Conservation (phyloP, 1,284 basidiomycete species). For the Blastosporella zonata region DNA sequence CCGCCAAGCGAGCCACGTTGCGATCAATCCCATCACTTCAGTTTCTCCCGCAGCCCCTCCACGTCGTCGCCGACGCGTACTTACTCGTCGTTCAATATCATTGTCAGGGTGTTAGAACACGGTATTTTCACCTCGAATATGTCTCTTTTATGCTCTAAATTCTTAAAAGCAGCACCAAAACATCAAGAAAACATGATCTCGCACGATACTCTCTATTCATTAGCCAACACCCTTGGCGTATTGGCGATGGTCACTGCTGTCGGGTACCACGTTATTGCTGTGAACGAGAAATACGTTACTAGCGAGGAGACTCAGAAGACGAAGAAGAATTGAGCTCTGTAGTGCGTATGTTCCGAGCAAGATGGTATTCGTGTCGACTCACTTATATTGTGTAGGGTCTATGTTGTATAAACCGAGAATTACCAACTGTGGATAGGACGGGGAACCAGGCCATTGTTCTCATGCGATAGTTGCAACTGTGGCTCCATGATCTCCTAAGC, state of each 20-base stretch:
- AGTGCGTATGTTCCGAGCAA: not conserved
- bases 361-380: not conserved
- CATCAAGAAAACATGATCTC: constrained; percentile 56
- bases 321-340: constrained; percentile 10
- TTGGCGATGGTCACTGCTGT: constrained; percentile 82
- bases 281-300: constrained; percentile 61
- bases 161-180: not conserved
- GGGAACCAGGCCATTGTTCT: too few species aligned
- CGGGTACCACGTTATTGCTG: constrained; percentile 83
- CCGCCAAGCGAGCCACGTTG: not conserved
- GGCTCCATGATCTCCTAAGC: too few species aligned
- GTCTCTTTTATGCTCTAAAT: not conserved
- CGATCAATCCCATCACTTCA: not conserved
- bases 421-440: too few species aligned
- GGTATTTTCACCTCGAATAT: not conserved
- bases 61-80: not conserved
- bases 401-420: too few species aligned
- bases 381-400: not conserved
- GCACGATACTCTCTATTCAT: constrained; percentile 74
- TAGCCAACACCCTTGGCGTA: constrained; percentile 83
- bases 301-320: constrained; percentile 21
- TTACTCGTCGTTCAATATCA: not conserved
- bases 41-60: not conserved
- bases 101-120: not conserved
- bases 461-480: too few species aligned